Evolutionary conservation across 139 green algal species (phyloP).

Genomic region (Eudorina sp.): DNA sequence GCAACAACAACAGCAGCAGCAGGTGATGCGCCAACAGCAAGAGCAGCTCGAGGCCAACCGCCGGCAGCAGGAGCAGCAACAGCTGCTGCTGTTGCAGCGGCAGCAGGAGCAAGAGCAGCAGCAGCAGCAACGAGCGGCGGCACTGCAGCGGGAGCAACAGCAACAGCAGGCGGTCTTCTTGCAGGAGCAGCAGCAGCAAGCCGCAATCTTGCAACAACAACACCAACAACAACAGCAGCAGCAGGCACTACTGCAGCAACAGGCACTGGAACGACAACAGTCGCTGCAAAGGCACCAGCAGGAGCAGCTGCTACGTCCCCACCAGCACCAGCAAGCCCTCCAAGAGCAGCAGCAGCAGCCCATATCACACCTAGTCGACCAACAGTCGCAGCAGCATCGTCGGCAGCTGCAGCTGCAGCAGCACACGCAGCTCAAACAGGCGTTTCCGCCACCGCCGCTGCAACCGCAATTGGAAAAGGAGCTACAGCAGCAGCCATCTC

Average conservation of each 20-base stretch:
- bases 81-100: neutral
- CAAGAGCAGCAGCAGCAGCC: slow-evolving; percentile 4
- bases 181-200: neutral
- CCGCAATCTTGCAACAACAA: neutral
- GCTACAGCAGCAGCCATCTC: neutral
- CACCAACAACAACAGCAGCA: neutral
- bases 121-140: neutral
- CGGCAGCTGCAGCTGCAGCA: slow-evolving; percentile 24
- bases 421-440: neutral
- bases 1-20: slow-evolving; percentile 15
- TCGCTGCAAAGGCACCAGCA: neutral
- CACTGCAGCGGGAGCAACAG: neutral
- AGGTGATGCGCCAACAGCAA: slow-evolving; percentile 7
- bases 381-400: neutral
- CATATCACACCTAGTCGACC: neutral
- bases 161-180: neutral
- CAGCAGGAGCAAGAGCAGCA: slow-evolving; percentile 4
- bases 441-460: neutral
- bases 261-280: neutral
- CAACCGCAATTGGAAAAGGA: neutral
- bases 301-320: neutral
- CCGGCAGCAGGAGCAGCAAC: neutral
- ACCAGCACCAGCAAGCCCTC: neutral
- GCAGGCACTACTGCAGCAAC: too few species aligned
- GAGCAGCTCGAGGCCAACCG: too few species aligned